These are phyloP conservation scores for Adansonia digitata DNA, from an alignment of 345 rosid genomes.

Conservation along the genomic window DNA sequence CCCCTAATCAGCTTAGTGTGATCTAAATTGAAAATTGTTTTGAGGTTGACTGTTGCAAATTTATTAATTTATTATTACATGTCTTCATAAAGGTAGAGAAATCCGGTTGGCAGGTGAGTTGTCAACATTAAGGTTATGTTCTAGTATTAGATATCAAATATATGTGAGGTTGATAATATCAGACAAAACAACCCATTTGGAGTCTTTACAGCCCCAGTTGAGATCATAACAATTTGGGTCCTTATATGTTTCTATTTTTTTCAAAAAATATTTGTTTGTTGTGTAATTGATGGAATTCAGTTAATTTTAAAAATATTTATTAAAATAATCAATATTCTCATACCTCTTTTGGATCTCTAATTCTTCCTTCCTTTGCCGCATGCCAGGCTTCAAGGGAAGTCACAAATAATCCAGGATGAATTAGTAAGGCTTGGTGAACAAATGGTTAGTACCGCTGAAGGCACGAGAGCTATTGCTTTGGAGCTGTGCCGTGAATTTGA, in stretches of 20 bases:
- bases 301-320: background rate
- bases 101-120: background rate
- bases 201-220: background rate
- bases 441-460: constrained; percentile 80
- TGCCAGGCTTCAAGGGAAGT: constrained; percentile 88
- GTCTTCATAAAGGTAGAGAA: background rate
- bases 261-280: background rate
- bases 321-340: background rate
- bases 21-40: background rate
- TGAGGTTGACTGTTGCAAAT: background rate
- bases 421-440: constrained; percentile 84
- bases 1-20: background rate
- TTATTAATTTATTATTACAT: background rate
- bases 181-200: background rate
- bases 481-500: constrained; percentile 99
- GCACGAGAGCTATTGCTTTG: constrained; percentile 94
- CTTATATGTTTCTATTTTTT: background rate
- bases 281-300: background rate
- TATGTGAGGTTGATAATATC: background rate
- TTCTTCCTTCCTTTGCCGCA: background rate
- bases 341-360: constrained; percentile 3
- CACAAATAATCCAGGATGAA: constrained; percentile 84
- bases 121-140: background rate
- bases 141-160: background rate
- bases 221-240: background rate